Evolutionary conservation across 768 basidiomycete species (phyloP), one percentile per base, ranked within the genome.

Genomic region (Collybiopsis confluens): DNA sequence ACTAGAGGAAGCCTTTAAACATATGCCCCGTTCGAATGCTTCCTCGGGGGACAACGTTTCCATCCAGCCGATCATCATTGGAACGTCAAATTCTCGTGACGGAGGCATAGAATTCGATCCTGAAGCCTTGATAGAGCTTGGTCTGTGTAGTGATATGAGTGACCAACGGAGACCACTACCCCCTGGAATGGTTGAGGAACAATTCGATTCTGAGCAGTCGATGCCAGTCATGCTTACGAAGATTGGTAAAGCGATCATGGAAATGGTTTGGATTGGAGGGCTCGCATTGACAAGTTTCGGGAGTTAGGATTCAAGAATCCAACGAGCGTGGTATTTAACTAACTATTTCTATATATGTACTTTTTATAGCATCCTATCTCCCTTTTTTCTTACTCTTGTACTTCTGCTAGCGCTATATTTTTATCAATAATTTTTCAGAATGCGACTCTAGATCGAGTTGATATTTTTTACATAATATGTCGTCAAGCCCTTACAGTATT

Each of bases 61-160:
- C 69, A 5, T 36, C 6, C 36, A 37, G 40, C 44, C 36, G 5
- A 38, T 30, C 21, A 64, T 73, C 44, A 68, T 78, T 28, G 74
- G 75, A 11, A 62, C 72, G 4, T 78, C 76, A 48, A 58, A 68
- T n/a, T 66, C 74, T 16, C 69, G 72, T 18, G 66, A 72, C 30
- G 64, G 61, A 1, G 80, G 81, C 8, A 75, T 86, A 36, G 73
- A 80, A 60, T 82, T 85, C 54, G 60, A 76, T 10, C 70, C 79
- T 1, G 74, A 86, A 23, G 83, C 82, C 3, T 65, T 85, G 44
- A 69, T 73, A 58, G 70, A 76, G 58, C 66, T 85, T 4, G 84
- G 82, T 0, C 70, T 86, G 50, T 80, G 79, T 56, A 44, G 18
- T 7, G 43, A 33, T 9, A 30, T 53, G 10, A 42, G 23, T 27